A percentile compares a stretch with the other conserved stretches of the same genome.
Evolutionary conservation across 108 stramenopile species (phyloP).

Genomic region (Cyclotella baltica): DNA sequence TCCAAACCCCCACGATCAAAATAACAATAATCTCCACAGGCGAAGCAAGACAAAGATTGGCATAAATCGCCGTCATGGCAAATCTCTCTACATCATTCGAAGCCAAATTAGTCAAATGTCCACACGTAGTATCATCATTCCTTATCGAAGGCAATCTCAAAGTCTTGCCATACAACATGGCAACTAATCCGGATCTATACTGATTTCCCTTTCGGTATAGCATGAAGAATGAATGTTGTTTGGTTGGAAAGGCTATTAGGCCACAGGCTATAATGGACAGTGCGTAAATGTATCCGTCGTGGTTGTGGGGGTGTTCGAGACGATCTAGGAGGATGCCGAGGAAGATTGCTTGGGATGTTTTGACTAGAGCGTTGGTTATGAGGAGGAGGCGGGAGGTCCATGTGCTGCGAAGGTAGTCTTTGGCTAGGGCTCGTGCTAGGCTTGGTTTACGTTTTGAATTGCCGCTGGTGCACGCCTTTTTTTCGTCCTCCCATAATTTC

Average conservation of each 20-base stretch:
- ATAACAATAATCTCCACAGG: constrained; percentile 87
- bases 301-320: constrained; percentile 12
- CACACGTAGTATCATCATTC: constrained; percentile 50
- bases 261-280: constrained; percentile 13
- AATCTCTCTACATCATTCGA: constrained; percentile 94
- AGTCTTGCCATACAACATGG: constrained; percentile 77
- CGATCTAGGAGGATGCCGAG: constrained; percentile 23
- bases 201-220: constrained; percentile 60
- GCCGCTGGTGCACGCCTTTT: constrained; percentile 2
- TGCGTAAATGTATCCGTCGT: constrained; percentile 12
- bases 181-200: constrained; percentile 66
- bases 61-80: constrained; percentile 68
- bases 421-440: constrained; percentile 17
- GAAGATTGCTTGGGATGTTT: constrained; percentile 13
- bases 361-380: constrained; percentile 3
- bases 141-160: constrained; percentile 47
- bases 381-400: constrained; percentile 18
- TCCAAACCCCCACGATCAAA: constrained; percentile 62
- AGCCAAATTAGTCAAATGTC: constrained; percentile 86
- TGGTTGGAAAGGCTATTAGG: constrained; percentile 29
- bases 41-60: constrained; percentile 73
- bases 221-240: constrained; percentile 34
- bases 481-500: constrained; percentile 54
- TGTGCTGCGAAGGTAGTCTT: constrained; percentile 19
- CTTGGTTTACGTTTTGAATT: constrained; percentile 13